Conservation (phyloP, 768 basidiomycete species). For the Clathrus columnatus region DNA sequence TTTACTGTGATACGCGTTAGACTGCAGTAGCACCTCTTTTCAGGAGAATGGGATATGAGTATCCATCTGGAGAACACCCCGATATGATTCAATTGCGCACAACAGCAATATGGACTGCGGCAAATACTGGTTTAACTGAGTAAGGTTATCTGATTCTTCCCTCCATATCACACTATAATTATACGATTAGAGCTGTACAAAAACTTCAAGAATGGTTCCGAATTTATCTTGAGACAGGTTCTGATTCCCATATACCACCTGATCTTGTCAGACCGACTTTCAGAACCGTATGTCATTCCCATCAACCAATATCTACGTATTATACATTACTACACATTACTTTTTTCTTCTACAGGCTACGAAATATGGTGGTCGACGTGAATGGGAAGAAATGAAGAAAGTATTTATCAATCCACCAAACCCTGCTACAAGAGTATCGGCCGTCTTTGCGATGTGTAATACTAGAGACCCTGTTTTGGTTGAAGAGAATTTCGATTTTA, state of each 20-base stretch:
- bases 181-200: conserved; percentile 53
- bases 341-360: conserved; percentile 41
- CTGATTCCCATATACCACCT: conserved; percentile 69
- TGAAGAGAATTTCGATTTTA: conserved; percentile 53
- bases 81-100: conserved; percentile 70
- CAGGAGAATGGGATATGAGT: conserved; percentile 70
- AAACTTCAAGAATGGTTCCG: conserved; percentile 67
- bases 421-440: conserved; percentile 61
- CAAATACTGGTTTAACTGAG: conserved; percentile 31
- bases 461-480: conserved; percentile 49
- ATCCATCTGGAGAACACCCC: conserved; percentile 50
- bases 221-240: conserved; percentile 58
- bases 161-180: not conserved
- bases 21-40: conserved; percentile 59
- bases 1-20: too few species aligned
- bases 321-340: conserved; percentile 8
- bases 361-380: conserved; percentile 59
- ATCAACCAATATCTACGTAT: conserved; percentile 1
- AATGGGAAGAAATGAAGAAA: conserved; percentile 64
- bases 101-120: conserved; percentile 53
- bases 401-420: conserved; percentile 68
- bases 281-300: conserved; percentile 33
- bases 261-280: conserved; percentile 62
- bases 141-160: conserved; percentile 9
- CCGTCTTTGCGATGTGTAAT: conserved; percentile 65